Percentiles rank a stretch among this genome's conserved stretches.
These are phyloP conservation scores for Aspergillus arachidicola DNA, from an alignment of 2,329 filamentous ascomycete species.

Conservation along the genomic window DNA sequence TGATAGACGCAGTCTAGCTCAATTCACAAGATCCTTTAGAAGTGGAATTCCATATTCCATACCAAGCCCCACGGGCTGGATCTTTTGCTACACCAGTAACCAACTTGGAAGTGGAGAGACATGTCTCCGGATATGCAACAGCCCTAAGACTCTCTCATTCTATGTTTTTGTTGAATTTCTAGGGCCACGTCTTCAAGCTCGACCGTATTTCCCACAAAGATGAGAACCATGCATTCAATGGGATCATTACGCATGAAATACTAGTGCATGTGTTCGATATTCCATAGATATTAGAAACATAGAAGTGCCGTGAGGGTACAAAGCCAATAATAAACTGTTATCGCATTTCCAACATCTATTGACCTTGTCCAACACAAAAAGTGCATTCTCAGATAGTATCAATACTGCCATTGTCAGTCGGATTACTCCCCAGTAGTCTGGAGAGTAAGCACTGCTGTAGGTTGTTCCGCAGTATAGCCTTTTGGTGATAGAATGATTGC, in stretches of 20 bases:
- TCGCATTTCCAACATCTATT: neutral
- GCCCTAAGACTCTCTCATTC: no score
- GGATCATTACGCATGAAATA: neutral
- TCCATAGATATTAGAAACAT: neutral
- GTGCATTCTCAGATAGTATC: neutral
- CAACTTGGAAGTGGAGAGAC: no score
- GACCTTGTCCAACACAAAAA: neutral
- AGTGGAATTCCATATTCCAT: no score
- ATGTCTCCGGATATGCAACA: no score
- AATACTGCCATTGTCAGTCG: neutral
- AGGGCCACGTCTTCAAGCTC: neutral
- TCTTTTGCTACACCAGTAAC: no score
- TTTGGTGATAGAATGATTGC: neutral
- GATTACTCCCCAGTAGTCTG: neutral
- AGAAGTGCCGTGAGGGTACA: neutral
- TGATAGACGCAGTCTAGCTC: no score
- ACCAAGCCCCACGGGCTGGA: no score
- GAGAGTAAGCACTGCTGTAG: neutral
- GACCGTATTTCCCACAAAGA: neutral
- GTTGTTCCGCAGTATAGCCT: neutral
- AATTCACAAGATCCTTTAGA: no score
- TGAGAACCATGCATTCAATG: neutral
- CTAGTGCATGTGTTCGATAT: neutral
- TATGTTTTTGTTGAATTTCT: neutral
- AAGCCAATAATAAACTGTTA: neutral